Base-by-base conservation (phyloP, 768 basidiomycete genomes). In the Serendipita indica region DNA sequence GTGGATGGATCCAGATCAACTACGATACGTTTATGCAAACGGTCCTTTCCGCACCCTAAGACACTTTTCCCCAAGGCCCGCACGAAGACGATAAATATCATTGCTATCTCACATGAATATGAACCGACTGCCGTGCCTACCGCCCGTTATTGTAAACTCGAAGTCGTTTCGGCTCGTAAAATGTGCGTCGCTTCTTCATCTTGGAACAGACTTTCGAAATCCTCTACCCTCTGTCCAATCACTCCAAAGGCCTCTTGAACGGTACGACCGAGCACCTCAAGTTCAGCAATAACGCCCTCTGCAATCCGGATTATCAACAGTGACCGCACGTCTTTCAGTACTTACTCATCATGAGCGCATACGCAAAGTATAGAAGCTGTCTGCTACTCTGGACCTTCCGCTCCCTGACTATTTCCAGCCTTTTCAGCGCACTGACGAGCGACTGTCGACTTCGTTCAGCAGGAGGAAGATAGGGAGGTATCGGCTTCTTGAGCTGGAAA, bases 381-480 rank as follows among this genome's bases (percentile, higher is more conserved):
- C 83, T 75, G 1, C 90, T 92, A 1, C 81, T 86, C 64, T 84
- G 81, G 13, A 85, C 82, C 33, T 89, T 82, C 2, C 89, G 78
- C 52, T 80, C 82, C 64, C 81, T 84, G n/a, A 96, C 89, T 7
- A 94, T 81, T n/a, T 92, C 86, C 5, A 97, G 76, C 39, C 75
- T 75, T 30, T 89, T 74, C 63, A 98, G 89, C 1, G 88, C 87
- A 14, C 81, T 78, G 7, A 87, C 91, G 69, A 99, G 72, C 5
- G 81, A 79, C 58, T 84, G 78, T 56, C 94, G 79, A 0, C 90
- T 79, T 63, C 82, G 77, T 67, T 94, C 92, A 0, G 87, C 94
- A 0, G 93, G 93, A 2, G 96, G 96, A 0, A 99, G 78, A 68
- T 92, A 97, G 0, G 96, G 91, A 0, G 96, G 92, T n/a, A 99